Conservation (phyloP, 2,329 filamentous ascomycete species). For the Clonostachys byssicola region DNA sequence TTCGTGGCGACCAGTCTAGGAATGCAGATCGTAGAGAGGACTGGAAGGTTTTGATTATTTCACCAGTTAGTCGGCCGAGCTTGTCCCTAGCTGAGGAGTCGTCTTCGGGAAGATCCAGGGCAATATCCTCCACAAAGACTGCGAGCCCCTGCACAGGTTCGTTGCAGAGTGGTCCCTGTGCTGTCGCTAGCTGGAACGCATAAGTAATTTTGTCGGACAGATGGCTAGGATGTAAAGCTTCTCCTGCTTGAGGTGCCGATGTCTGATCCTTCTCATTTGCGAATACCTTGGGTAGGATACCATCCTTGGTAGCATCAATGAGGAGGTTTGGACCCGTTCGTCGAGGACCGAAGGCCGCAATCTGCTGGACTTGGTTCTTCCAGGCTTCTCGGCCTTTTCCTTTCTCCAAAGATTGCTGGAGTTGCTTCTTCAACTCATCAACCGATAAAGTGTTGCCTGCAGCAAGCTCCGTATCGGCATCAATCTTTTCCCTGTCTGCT, state of each 20-base stretch:
- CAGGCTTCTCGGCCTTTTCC: slow-evolving; percentile 70
- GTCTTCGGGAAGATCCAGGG: slow-evolving; percentile 51
- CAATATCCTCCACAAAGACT: slow-evolving; percentile 80
- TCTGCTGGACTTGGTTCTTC: slow-evolving; percentile 72
- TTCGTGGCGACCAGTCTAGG: slow-evolving; percentile 92
- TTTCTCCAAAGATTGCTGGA: slow-evolving; percentile 64
- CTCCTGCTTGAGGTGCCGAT: slow-evolving; percentile 32
- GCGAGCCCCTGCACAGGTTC: slow-evolving; percentile 93
- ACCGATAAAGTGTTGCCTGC: slow-evolving; percentile 62
- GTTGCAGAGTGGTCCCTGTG: slow-evolving; percentile 84
- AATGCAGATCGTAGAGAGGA: slow-evolving; percentile 81
- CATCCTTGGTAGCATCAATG: slow-evolving; percentile 73
- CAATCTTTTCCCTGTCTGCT: slow-evolving; percentile 33
- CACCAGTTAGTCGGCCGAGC: slow-evolving; percentile 80
- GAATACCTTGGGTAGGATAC: slow-evolving; percentile 70
- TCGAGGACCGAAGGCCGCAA: slow-evolving; percentile 86
- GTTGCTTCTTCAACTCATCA: slow-evolving; percentile 72
- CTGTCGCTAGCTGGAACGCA: slow-evolving; percentile 88
- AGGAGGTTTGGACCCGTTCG: slow-evolving; percentile 85
- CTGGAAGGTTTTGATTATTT: slow-evolving; percentile 86
- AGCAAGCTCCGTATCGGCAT: slow-evolving; percentile 52
- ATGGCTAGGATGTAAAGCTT: slow-evolving; percentile 56
- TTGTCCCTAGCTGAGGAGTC: slow-evolving; percentile 58
- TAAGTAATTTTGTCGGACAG: slow-evolving; percentile 89
- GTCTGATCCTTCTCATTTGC: slow-evolving; percentile 20